Evolutionary conservation across 2,329 filamentous ascomycete genomes (phyloP).

Genomic region (Trichoderma asperellum): DNA sequence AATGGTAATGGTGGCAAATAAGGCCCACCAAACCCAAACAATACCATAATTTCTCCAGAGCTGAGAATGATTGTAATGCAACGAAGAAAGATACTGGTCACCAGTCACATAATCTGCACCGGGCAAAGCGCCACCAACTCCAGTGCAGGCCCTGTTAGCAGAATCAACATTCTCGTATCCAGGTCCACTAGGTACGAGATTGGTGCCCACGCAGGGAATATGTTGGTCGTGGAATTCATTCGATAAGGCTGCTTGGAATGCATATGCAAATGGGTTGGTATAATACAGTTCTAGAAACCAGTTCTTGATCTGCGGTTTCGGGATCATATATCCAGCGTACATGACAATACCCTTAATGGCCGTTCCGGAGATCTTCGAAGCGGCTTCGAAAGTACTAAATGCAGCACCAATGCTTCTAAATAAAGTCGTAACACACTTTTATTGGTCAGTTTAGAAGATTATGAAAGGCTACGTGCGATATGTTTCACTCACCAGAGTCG

Average conservation of each 20-base stretch:
- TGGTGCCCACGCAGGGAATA: slow-evolving; percentile 52
- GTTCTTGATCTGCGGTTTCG: slow-evolving; percentile 62
- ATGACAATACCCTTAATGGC: slow-evolving; percentile 57
- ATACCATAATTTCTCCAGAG: slow-evolving; percentile 66
- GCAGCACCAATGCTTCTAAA: slow-evolving; percentile 61
- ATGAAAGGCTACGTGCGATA: background rate
- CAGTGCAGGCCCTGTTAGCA: slow-evolving; percentile 55
- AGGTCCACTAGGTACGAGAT: slow-evolving; percentile 56
- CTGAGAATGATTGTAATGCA: slow-evolving; percentile 57
- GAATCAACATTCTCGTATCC: slow-evolving; percentile 48
- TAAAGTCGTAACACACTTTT: slow-evolving; percentile 58
- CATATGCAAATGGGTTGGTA: slow-evolving; percentile 70
- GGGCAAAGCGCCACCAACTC: slow-evolving; percentile 57
- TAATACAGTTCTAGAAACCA: slow-evolving; percentile 68
- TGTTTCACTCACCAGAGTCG: slow-evolving; percentile 52
- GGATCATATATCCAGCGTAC: slow-evolving; percentile 68
- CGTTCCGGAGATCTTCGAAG: slow-evolving; percentile 60
- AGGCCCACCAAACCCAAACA: slow-evolving; percentile 64
- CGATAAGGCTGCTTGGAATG: slow-evolving; percentile 67
- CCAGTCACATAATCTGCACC: slow-evolving; percentile 57
- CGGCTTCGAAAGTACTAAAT: slow-evolving; percentile 60
- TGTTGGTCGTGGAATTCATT: slow-evolving; percentile 70
- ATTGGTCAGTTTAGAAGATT: slow-evolving; percentile 12
- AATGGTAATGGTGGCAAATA: slow-evolving; percentile 63
- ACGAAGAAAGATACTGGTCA: slow-evolving; percentile 58